Evolutionary conservation across 768 basidiomycete genomes (phyloP).

Genomic region (Gelatoporia subvermispora): DNA sequence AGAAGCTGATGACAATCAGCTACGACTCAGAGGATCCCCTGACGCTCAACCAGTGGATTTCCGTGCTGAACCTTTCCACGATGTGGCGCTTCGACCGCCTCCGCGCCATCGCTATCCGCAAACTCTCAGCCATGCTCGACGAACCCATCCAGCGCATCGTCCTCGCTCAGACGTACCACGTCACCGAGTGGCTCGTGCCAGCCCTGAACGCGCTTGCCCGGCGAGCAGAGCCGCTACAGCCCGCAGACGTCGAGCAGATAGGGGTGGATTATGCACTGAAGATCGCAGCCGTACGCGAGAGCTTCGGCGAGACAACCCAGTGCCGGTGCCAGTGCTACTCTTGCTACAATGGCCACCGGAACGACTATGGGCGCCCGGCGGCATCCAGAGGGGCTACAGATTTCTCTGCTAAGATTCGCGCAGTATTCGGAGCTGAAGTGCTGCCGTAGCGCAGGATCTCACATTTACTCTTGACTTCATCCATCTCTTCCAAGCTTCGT

Average conservation of each 20-base stretch:
- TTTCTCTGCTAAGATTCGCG: slow-evolving; percentile 6
- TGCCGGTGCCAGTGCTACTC: background rate
- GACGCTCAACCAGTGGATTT: slow-evolving; percentile 11
- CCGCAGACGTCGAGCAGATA: slow-evolving; percentile 4
- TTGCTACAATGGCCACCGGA: background rate
- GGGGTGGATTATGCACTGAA: slow-evolving; percentile 5
- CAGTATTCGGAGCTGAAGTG: slow-evolving; percentile 5
- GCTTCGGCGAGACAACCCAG: background rate
- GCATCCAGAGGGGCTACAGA: background rate
- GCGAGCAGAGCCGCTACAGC: background rate
- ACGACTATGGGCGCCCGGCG: background rate
- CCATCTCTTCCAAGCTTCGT: no score
- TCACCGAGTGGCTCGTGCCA: slow-evolving; percentile 16
- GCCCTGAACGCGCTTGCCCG: slow-evolving; percentile 7
- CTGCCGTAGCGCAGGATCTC: no score
- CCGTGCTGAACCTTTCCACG: slow-evolving; percentile 11
- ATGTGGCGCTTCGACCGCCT: slow-evolving; percentile 6
- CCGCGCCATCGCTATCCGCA: slow-evolving; percentile 11
- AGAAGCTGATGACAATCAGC: slow-evolving; percentile 1
- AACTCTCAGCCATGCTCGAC: slow-evolving; percentile 8
- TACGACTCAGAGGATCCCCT: slow-evolving; percentile 2
- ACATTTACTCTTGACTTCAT: no score
- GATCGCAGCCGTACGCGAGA: slow-evolving; percentile 10
- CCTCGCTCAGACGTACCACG: slow-evolving; percentile 13
- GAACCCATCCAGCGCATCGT: slow-evolving; percentile 14